Base-by-base conservation (phyloP, 73 alveolate species). In the Uronychia binucleata region DNA sequence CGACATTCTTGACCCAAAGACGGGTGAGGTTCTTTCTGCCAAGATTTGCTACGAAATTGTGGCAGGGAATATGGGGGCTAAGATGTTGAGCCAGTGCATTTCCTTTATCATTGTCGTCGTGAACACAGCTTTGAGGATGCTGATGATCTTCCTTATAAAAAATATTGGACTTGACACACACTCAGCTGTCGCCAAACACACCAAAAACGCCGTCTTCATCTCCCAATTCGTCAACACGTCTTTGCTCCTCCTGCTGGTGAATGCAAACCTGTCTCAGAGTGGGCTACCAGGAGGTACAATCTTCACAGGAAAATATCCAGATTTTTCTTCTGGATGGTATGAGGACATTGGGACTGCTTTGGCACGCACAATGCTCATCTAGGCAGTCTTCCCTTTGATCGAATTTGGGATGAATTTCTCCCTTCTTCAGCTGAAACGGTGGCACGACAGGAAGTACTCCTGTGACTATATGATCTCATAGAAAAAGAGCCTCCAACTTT, bases 171-270 rank as follows among this genome's bases (percentile, higher is more conserved):
- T 79, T 25, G 88, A 83, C 29, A 83, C 90, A 28, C 33, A 78
- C 19, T 76, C 91, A 26, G 88, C 82, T 0, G 35, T 13, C 28
- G 33, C 11, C 34, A 83, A 86, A 31, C 58, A 80, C 1, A 82
- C 67, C 35, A 83, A 74, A 58, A 58, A 31, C 31, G 94, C 82
- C 25, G 86, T 88, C 31, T 83, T 88, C 30, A 77, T 33, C 8
- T 31, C 91, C 34, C 77, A 88, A 59, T 88, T 88, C 91, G 83
- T 88, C 58, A 88, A 83, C 78, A 82, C 94, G 1, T 89, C 86
- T 77, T 27, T 88, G 30, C 81, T 82, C 26, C 32, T 88, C n/a
- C 58, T 83, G 30, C 74, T 88, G 28, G 77, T 88, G 26, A 58
- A 80, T 67, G 87, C 91, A 0, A 88, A 88, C 59, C 33, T 88